These are phyloP conservation scores for Pichia sp. DNA, from an alignment of 1,139 yeast species.

Conservation along the genomic window DNA sequence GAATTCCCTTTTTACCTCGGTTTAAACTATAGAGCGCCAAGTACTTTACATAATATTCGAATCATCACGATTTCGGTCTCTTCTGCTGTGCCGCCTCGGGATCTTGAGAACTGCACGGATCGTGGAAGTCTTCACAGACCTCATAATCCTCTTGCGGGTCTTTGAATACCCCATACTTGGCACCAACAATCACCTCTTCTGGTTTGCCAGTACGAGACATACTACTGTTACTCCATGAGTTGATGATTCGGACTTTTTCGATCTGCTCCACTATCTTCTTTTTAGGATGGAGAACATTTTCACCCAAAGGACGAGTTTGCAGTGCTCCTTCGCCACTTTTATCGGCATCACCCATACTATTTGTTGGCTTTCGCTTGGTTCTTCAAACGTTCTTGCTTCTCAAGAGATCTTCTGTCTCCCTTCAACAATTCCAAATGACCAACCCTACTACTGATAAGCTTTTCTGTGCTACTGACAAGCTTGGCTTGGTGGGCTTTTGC, in stretches of 20 bases:
- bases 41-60: background rate
- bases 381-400: conserved; percentile 42
- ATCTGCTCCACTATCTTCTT: background rate
- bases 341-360: conserved; percentile 1
- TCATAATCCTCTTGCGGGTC: background rate
- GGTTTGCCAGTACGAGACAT: background rate
- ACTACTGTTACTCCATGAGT: conserved; percentile 11
- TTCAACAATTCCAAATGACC: conserved; percentile 92
- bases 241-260: conserved; percentile 2
- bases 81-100: background rate
- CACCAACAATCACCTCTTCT: conserved; percentile 1
- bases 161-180: background rate
- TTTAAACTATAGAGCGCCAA: background rate
- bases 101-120: background rate
- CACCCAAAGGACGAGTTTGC: too few species aligned
- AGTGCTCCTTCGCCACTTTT: too few species aligned
- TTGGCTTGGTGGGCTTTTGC: conserved; percentile 49
- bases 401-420: conserved; percentile 86
- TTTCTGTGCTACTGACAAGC: conserved; percentile 58
- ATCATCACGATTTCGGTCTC: background rate
- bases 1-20: too few species aligned
- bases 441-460: conserved; percentile 78
- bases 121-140: background rate
- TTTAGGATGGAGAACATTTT: too few species aligned
- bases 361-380: conserved; percentile 4